phyloP scores from a whole-genome alignment of 352 stramenopile genomes.

The Phytophthora uliginosa region DNA sequence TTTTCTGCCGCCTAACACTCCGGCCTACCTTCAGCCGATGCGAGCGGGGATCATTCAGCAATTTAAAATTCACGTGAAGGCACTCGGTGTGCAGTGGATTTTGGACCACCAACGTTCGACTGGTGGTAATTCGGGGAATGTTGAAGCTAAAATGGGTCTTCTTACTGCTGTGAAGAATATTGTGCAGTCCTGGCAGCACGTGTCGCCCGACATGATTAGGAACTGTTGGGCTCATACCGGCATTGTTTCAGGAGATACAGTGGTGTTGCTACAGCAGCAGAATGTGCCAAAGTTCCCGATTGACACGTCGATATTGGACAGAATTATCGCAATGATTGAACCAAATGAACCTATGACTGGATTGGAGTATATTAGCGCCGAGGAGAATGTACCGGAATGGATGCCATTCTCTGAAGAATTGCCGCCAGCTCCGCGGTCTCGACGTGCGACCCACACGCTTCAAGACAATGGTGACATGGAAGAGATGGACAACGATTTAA shows the following conservation, averaged over 20 bases:
- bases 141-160: conserved; percentile 20
- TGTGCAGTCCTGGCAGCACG: conserved; percentile 23
- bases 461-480: background rate
- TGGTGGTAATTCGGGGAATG: background rate
- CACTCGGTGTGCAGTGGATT: conserved; percentile 27
- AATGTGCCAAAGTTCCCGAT: conserved; percentile 7
- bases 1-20: conserved; percentile 20
- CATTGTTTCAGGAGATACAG: conserved; percentile 22
- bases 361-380: conserved; percentile 22
- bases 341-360: conserved; percentile 15
- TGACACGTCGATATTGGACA: conserved; percentile 21
- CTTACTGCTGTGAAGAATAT: conserved; percentile 28
- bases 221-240: conserved; percentile 26
- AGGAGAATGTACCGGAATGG: conserved; percentile 31
- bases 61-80: conserved; percentile 28
- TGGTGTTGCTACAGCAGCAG: conserved; percentile 13
- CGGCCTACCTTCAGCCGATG: conserved; percentile 23
- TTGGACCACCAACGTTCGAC: conserved; percentile 22
- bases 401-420: conserved; percentile 16
- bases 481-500: background rate
- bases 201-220: conserved; percentile 12
- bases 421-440: conserved; percentile 22
- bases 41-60: conserved; percentile 25
- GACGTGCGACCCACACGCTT: conserved; percentile 6
- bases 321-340: conserved; percentile 15